Base-by-base conservation (phyloP, 345 rosid species). In the Viola odorata region DNA sequence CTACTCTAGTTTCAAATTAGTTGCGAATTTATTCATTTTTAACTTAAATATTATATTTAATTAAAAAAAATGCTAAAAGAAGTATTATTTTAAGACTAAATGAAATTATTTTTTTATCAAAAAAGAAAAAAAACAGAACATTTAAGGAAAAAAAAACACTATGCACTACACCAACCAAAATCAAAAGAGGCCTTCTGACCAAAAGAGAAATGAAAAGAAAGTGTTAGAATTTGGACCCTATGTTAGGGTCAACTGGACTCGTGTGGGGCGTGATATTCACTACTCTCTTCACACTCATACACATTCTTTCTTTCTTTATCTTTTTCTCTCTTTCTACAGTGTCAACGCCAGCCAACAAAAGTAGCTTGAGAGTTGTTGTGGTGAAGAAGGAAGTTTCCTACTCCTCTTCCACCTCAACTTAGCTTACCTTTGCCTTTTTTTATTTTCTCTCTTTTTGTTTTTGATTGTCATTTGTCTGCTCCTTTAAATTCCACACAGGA, bases 291-390 rank as follows among this genome's bases (percentile, higher is more conserved):
- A 23, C 32, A 23, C 32, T 23, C 32, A 2, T 2, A 23, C 32
- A 23, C 32, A 23, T 23, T 23, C 32, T 10, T 23, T 32, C 51
- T 57, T 50, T 38, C 40, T 37, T 15, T 41, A 37, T 47, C 37
- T 41, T 42, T 61, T 49, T 16, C 38, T 51, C 7, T 66, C 51
- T 52, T 15, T 45, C 8, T 47, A 58, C 41, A 53, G 80, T 80
- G 94, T 82, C 91, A 84, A 89, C 89, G 91, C 84, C 84, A 57
- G 13, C 45, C 50, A 42, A 66, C 69, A 78, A 68, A 75, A 74
- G 75, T 73, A 23, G 32, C 32, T 23, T 23, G 32, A 23, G 32
- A 23, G 32, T 1, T 23, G 32, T 23, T 23, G 32, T 23, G 32
- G 32, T 23, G 32, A 23, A 23, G 32, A 23, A 62, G 71, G 96